Percentiles rank a stretch among this genome's conserved stretches.
phyloP scores from a whole-genome alignment of 768 basidiomycete genomes.

The Mrakia blollopis region DNA sequence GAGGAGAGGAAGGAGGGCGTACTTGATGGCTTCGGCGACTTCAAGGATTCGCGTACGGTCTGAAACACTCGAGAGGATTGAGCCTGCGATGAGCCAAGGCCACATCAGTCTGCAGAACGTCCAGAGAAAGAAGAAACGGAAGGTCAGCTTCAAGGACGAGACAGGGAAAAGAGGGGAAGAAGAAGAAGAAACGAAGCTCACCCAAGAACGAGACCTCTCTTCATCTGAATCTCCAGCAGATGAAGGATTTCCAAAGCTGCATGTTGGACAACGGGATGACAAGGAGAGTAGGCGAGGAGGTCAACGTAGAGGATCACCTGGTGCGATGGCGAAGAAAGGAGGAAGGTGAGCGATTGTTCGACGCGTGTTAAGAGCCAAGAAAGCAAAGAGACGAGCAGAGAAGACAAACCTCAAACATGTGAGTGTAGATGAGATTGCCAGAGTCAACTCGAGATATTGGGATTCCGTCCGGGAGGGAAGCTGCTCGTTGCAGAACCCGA shows the following conservation, averaged over 20 bases:
- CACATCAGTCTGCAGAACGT: not conserved
- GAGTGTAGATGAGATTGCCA: not conserved
- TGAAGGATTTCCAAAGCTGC: not conserved
- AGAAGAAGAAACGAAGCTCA: not conserved
- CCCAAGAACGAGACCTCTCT: not conserved
- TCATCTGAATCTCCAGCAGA: not conserved
- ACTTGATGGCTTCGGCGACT: not conserved
- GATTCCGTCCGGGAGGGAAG: not conserved
- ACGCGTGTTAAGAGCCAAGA: not conserved
- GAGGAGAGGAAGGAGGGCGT: not conserved
- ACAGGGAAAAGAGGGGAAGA: not conserved
- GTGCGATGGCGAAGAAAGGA: not conserved
- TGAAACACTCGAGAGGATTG: not conserved
- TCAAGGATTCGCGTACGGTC: not conserved
- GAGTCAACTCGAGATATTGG: not conserved
- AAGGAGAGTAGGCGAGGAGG: not conserved
- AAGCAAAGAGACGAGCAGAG: no score
- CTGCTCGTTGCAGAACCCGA: not conserved
- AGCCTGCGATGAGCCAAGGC: not conserved
- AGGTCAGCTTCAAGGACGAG: not conserved
- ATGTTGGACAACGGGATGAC: not conserved
- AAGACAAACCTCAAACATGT: not conserved
- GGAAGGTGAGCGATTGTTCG: not conserved
- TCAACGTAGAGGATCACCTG: not conserved
- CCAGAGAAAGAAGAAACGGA: not conserved